phyloP scores from a whole-genome alignment of 371 early-diverging fungal genomes.

The Smittium culicis region DNA sequence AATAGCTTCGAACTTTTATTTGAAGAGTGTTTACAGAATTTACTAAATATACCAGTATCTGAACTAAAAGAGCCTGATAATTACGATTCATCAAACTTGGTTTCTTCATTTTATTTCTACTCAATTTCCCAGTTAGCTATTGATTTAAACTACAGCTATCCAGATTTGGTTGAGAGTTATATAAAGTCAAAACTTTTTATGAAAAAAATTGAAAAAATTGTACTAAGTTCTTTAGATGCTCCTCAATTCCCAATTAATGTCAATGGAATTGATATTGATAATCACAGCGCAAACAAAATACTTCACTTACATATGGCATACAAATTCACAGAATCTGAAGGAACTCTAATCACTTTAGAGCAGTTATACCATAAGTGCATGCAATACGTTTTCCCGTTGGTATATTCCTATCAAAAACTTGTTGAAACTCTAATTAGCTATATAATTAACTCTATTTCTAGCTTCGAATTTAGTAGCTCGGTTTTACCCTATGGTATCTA shows the following conservation, averaged over 20 bases:
- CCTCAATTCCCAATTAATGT: too few relatives aligned
- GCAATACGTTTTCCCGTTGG: not conserved
- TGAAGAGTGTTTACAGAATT: not conserved
- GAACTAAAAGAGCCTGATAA: not conserved
- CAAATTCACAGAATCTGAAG: constrained; percentile 2
- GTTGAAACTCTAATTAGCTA: not conserved
- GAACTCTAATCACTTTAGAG: not conserved
- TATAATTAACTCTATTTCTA: not conserved
- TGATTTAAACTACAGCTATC: not conserved
- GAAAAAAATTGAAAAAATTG: not conserved
- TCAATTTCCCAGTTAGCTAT: not conserved
- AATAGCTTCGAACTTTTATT: too few relatives aligned
- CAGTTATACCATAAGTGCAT: not conserved
- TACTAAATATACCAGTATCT: not conserved
- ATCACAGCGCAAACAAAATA: too few relatives aligned
- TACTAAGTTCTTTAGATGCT: too few relatives aligned
- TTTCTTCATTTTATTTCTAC: not conserved
- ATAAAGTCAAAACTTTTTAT: not conserved
- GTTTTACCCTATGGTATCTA: too few relatives aligned
- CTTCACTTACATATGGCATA: constrained; percentile 2
- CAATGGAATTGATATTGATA: too few relatives aligned
- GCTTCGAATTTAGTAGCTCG: not conserved
- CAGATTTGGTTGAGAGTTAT: not conserved
- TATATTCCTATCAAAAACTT: not conserved
- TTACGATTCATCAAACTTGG: not conserved